Conservation (phyloP, 148 eudicot species). For the Dysphania ambrosioides region DNA sequence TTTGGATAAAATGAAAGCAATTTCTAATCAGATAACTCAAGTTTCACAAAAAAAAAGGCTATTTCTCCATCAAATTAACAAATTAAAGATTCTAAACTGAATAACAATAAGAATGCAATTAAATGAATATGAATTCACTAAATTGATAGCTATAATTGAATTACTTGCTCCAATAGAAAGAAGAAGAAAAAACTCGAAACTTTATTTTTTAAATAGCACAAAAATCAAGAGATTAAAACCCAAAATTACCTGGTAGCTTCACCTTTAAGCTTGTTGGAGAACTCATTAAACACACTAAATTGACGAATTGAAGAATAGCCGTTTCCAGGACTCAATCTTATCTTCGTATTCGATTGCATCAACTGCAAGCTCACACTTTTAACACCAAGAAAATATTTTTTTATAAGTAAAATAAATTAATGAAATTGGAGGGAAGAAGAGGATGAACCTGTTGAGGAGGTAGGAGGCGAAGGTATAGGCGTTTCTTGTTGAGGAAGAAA, state of each 20-base stretch:
- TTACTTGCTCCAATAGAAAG: neutral
- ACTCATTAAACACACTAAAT: conserved; percentile 76
- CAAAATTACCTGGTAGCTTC: conserved; percentile 57
- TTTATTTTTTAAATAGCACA: neutral
- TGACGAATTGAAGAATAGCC: conserved; percentile 47
- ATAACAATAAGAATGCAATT: no score
- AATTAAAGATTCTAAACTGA: no score
- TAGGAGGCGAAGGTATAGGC: neutral
- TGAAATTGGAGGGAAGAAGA: neutral
- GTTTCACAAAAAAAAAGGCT: neutral
- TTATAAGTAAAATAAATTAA: neutral
- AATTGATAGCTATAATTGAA: no score
- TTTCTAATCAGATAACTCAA: neutral
- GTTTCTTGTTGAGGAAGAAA: neutral
- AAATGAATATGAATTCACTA: no score
- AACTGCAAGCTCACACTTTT: conserved; percentile 11
- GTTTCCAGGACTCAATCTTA: conserved; percentile 34
- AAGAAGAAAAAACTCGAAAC: neutral
- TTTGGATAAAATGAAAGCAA: neutral
- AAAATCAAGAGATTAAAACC: neutral
- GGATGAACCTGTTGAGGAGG: neutral
- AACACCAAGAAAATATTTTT: neutral
- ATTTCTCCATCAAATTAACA: no score
- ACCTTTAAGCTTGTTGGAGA: conserved; percentile 72
- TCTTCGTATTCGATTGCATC: conserved; percentile 31